Percentiles rank a stretch among this genome's conserved stretches.
phyloP scores from a whole-genome alignment of 2,329 filamentous ascomycete genomes.

The Colletotrichum navitas region DNA sequence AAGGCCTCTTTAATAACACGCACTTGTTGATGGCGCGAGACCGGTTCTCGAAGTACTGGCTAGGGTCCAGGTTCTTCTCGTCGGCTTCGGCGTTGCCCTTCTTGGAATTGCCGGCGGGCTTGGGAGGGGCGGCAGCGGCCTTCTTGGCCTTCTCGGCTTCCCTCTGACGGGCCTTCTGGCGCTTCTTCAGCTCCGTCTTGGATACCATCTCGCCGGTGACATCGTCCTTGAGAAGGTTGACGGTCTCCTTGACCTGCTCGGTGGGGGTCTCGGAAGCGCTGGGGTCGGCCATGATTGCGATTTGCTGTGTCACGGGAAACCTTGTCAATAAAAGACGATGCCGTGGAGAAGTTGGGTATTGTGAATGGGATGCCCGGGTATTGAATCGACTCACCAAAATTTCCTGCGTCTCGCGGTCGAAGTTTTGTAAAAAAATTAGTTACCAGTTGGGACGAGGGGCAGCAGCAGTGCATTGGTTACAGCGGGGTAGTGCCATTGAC shows the following conservation, averaged over 20 bases:
- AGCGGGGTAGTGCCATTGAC: slow-evolving; percentile 39
- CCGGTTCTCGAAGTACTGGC: slow-evolving; percentile 94
- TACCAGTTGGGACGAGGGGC: slow-evolving; percentile 32
- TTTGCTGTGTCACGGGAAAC: slow-evolving; percentile 12
- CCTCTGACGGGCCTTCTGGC: slow-evolving; percentile 89
- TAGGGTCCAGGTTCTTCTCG: slow-evolving; percentile 69
- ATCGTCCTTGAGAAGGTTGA: slow-evolving; percentile 84
- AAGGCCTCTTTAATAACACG: not conserved
- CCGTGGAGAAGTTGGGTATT: not conserved
- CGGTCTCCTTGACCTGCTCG: slow-evolving; percentile 60
- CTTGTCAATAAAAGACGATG: slow-evolving; percentile 4
- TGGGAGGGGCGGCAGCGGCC: slow-evolving; percentile 75
- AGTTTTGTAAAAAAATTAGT: slow-evolving; percentile 37
- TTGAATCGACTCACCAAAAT: slow-evolving; percentile 32
- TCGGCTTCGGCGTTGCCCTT: slow-evolving; percentile 79
- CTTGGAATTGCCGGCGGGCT: slow-evolving; percentile 70
- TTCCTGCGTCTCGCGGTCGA: slow-evolving; percentile 31
- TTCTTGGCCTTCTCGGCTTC: slow-evolving; percentile 92
- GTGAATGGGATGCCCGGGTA: not conserved
- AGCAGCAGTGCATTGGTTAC: slow-evolving; percentile 41
- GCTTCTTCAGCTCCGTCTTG: slow-evolving; percentile 93
- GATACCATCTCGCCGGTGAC: slow-evolving; percentile 90
- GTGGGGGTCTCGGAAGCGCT: slow-evolving; percentile 56
- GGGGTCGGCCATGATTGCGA: slow-evolving; percentile 47
- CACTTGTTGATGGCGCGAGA: slow-evolving; percentile 81